These are phyloP conservation scores for Aspergillus novofumigatus DNA, from an alignment of 2,329 filamentous ascomycete genomes.

Conservation along the genomic window DNA sequence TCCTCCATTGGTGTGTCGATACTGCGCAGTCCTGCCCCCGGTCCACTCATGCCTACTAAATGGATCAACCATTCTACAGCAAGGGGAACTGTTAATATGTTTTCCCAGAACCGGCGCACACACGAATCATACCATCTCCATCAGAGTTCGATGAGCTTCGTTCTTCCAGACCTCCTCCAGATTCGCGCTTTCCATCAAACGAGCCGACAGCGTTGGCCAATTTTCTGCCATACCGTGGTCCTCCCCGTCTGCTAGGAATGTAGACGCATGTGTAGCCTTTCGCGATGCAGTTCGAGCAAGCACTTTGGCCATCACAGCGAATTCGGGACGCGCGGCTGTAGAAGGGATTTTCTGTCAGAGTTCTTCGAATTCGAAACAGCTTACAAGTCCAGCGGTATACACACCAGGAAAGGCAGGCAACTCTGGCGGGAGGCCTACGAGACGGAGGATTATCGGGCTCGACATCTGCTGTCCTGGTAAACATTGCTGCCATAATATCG, in stretches of 20 bases:
- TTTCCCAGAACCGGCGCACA: neutral
- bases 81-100: neutral
- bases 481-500: neutral
- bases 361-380: constrained; percentile 1
- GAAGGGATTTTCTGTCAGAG: constrained; percentile 1
- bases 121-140: constrained; percentile 1
- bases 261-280: constrained; percentile 26
- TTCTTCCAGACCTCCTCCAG: neutral
- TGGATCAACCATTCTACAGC: constrained; percentile 15
- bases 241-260: constrained; percentile 24
- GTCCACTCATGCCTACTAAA: constrained; percentile 33
- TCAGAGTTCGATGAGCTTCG: neutral
- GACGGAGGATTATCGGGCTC: neutral
- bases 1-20: constrained; percentile 46
- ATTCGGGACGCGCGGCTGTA: constrained; percentile 44
- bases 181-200: neutral
- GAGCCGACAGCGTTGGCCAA: neutral
- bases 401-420: constrained; percentile 50
- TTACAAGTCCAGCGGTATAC: constrained; percentile 11
- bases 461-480: neutral
- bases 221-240: constrained; percentile 1
- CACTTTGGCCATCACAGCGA: constrained; percentile 45
- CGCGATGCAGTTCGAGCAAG: constrained; percentile 35
- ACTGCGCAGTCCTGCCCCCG: constrained; percentile 47
- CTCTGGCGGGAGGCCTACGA: constrained; percentile 45